These are phyloP conservation scores for Sinapis alba DNA, from an alignment of 441 rosid species.

Conservation along the genomic window DNA sequence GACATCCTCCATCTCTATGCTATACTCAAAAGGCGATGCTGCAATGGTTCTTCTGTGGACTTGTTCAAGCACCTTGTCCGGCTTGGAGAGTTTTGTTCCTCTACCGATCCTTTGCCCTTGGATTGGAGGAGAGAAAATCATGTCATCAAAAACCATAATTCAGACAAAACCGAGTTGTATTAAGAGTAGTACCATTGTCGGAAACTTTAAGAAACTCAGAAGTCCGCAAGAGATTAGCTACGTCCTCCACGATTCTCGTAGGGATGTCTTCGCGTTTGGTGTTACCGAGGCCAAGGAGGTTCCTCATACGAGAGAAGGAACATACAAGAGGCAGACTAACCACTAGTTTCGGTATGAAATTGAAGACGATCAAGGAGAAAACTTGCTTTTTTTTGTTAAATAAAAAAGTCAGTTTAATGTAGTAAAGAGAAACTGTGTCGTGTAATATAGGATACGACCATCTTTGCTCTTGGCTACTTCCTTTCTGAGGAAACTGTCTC, in stretches of 20 bases:
- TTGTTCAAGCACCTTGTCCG: conserved; percentile 50
- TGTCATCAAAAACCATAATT: neutral
- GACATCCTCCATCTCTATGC: conserved; percentile 52
- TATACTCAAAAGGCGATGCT: conserved; percentile 53
- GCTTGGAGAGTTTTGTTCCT: conserved; percentile 44
- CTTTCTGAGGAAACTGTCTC: conserved; percentile 47
- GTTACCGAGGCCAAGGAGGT: conserved; percentile 45
- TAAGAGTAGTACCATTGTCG: conserved; percentile 42
- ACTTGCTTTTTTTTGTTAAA: neutral
- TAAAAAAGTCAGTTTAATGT: neutral
- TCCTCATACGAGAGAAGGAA: conserved; percentile 60
- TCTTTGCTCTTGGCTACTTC: conserved; percentile 45
- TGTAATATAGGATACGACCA: conserved; percentile 48
- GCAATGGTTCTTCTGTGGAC: conserved; percentile 55
- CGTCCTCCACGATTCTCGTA: conserved; percentile 28
- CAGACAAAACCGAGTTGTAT: neutral
- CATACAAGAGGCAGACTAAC: conserved; percentile 57
- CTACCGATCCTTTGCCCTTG: conserved; percentile 52
- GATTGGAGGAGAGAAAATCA: neutral
- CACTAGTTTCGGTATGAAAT: conserved; percentile 36
- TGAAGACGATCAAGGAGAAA: conserved; percentile 14
- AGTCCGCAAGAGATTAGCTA: conserved; percentile 47
- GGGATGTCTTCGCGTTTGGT: conserved; percentile 48
- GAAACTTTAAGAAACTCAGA: conserved; percentile 53
- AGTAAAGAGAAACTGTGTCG: neutral